Percentiles rank a stretch among this genome's conserved stretches.
phyloP scores from a whole-genome alignment of 2,329 filamentous ascomycete genomes.

The Claviceps maximensis region DNA sequence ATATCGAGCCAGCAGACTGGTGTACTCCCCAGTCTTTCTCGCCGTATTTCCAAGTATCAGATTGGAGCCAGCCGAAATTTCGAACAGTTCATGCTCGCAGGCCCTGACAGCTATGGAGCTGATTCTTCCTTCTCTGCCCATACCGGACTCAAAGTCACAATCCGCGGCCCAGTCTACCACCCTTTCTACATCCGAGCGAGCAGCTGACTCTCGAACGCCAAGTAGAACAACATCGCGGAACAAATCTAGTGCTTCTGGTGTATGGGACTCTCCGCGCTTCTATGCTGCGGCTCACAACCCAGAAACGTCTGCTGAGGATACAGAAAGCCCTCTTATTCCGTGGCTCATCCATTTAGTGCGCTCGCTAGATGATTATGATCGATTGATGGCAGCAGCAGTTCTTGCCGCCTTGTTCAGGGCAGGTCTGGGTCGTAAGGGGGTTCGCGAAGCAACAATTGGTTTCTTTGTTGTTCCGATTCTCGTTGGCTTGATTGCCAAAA shows the following conservation, averaged over 20 bases:
- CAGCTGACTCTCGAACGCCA: conserved; percentile 16
- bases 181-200: conserved; percentile 11
- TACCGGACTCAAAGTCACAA: conserved; percentile 22
- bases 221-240: conserved; percentile 15
- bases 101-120: conserved; percentile 45
- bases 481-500: conserved; percentile 42
- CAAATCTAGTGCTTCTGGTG: conserved; percentile 16
- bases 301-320: conserved; percentile 36
- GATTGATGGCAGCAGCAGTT: conserved; percentile 56
- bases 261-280: conserved; percentile 20
- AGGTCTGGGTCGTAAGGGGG: conserved; percentile 47
- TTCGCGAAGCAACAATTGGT: conserved; percentile 49
- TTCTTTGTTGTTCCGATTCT: conserved; percentile 58
- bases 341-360: conserved; percentile 58
- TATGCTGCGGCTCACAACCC: conserved; percentile 14
- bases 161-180: conserved; percentile 14
- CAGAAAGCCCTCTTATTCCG: conserved; percentile 58
- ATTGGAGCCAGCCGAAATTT: conserved; percentile 35
- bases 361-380: conserved; percentile 40
- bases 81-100: conserved; percentile 26
- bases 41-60: conserved; percentile 53
- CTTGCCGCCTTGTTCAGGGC: conserved; percentile 57
- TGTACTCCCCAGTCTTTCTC: conserved; percentile 55
- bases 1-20: conserved; percentile 58
- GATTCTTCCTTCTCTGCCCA: conserved; percentile 44